Conservation (phyloP, 2,329 filamentous ascomycete species). For the Fusarium sp. region DNA sequence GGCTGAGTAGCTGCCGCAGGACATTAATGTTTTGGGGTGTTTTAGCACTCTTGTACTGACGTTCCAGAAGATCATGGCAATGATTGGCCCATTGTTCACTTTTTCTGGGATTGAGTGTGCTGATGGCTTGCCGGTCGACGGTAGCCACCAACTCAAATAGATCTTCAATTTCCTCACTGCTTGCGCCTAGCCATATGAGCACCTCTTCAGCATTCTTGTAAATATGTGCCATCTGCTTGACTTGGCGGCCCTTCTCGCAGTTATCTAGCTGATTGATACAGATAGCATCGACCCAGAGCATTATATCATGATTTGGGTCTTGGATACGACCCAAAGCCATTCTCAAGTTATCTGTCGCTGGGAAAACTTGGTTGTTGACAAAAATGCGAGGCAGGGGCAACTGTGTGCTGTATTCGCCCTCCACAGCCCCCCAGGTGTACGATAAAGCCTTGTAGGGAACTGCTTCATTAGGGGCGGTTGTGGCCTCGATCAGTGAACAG, state of each 20-base stretch:
- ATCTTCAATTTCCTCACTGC: background rate
- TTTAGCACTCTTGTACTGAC: background rate
- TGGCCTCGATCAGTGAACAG: background rate
- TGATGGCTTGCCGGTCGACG: background rate
- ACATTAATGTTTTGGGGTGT: background rate
- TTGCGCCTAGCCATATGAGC: background rate
- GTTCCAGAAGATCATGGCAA: background rate
- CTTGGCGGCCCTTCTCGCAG: background rate
- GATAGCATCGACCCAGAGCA: constrained; percentile 1
- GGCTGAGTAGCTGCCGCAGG: background rate
- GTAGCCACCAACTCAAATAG: background rate
- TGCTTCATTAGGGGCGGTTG: background rate
- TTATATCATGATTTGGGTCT: background rate
- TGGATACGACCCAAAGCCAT: background rate
- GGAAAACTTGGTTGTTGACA: background rate
- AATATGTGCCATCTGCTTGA: background rate
- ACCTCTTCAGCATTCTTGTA: background rate
- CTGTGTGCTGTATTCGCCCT: background rate
- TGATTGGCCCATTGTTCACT: background rate
- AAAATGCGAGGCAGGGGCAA: background rate
- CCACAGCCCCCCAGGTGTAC: background rate
- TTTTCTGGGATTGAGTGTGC: background rate
- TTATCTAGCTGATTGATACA: background rate
- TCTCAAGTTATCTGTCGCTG: background rate
- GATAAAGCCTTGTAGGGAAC: background rate